Conservation (phyloP, 176 grass and related monocot genomes). For the Guadua angustifolia region DNA sequence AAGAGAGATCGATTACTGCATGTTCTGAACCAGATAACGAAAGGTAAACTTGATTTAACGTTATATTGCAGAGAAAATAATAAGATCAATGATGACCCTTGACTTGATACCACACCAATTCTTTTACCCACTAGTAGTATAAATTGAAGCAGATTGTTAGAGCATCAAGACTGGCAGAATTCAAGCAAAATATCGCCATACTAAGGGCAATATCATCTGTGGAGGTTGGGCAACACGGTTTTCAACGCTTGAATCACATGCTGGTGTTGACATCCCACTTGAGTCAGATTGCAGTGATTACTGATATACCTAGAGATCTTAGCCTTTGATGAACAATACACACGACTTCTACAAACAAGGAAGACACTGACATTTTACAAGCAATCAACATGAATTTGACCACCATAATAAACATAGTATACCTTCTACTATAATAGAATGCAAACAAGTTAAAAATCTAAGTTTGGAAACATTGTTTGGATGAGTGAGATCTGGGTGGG, state of each 20-base stretch:
- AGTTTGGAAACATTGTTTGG: neutral
- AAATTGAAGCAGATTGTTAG: neutral
- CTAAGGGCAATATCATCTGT: neutral
- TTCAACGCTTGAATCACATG: neutral
- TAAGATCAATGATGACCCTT: neutral
- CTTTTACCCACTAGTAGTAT: neutral
- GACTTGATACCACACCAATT: neutral
- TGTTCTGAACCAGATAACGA: conserved; percentile 12
- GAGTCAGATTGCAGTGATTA: neutral
- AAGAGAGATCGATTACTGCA: neutral
- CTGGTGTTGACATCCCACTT: neutral
- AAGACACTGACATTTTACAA: neutral
- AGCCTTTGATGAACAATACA: neutral
- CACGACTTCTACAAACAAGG: neutral
- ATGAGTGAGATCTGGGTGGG: neutral
- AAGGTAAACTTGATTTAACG: neutral
- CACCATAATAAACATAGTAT: neutral
- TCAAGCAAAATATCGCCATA: neutral
- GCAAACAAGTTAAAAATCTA: neutral
- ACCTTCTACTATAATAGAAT: neutral
- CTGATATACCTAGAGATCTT: neutral
- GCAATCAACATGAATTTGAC: neutral
- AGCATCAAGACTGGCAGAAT: neutral
- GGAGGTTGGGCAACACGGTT: neutral
- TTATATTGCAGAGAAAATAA: neutral